Base-by-base conservation (phyloP, 805 yeast species). In the Metschnikowia matae region DNA sequence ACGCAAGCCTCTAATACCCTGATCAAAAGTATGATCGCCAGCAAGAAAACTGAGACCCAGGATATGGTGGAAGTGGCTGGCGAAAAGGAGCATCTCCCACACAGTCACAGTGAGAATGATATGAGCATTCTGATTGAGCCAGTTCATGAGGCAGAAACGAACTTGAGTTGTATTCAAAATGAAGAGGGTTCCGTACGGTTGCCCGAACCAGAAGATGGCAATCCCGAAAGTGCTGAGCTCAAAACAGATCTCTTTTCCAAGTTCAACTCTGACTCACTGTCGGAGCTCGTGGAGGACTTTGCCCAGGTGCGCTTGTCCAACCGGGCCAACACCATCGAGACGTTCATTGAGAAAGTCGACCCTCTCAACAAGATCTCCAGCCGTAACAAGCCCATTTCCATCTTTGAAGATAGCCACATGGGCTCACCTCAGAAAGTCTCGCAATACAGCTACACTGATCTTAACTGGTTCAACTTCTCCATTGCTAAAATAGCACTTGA, bases 391-490 rank as follows among this genome's bases (percentile, higher is more conserved):
- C 69, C 71, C 3, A 73, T 75, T 18, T 48, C 62, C 10, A 74
- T 75, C n/a, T 75, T 61, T 46, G 73, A 73, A 44, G 80, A 75
- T 54, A 52, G 57, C 13, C 46, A 46, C 29, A 57, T 66, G 4
- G 68, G 70, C 3, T 74, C 78, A 8, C 71, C 78, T 0, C 68
- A 66, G 38, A 67, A 68, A 43, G 62, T 60, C 2, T 54, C 54
- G 17, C 66, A 65, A 3, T 69, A 73, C 50, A 65, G 66, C 44
- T 62, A 69, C 44, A 52, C 69, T 4, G 68, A 67, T 4, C 52
- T 65, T 33, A 68, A 73, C 45, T 73, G 79, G 72, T 69, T 70
- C 55, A 71, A 64, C 60, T 71, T 62, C 52, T 75, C 64, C 61
- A 58, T 65, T 23, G 70, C 70, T 6, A 67, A 52, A 21, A 50